Evolutionary conservation across 139 green algal genomes (phyloP), one percentile per base, ranked within the genome.

Genomic region (Chlorella vulgaris): DNA sequence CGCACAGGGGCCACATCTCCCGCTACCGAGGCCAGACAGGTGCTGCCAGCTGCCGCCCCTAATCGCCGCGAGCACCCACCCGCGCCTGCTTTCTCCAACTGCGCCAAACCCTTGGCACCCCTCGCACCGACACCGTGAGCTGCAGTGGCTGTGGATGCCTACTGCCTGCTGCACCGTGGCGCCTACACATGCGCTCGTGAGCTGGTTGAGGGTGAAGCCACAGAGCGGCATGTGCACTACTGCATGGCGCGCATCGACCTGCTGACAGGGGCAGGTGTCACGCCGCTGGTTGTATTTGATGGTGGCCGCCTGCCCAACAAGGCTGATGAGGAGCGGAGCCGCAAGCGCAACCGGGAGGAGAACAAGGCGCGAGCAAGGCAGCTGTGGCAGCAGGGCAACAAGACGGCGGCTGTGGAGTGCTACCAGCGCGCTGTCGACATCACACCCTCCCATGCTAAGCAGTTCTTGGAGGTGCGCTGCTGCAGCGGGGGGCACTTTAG

Each of bases 201-300:
- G 83, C 86, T 99, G 4, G 94, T 91, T 63, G 86, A 96, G 76
- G 93, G 92, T 28, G 81, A 71, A 2, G 91, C 86, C 42, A 97
- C 92, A 0, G 88, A 94, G 55, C 96, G 86, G 60, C 93, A 97
- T 92, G 86, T 97, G 93, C 80, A 86, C 98, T 99, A 96, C 87
- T 99, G 93, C 81, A 90, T 99, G 88, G 84, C 88, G 1, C 86
- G 91, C 1, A 81, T 98, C 1, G 78, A 97, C 24, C 77, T 97
- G 76, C 83, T 99, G 47, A 80, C 74, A 18, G 35, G 74, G 18
- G 62, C 91, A 74, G 96, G 94, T 0, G 89, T 99, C 1, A 83
- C 86, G 4, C 96, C 96, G 0, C 39, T 98, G 3, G 75, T 99
- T 24, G 93, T 99, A 19, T 98, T 99, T 84, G 96, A 99, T 81